These are phyloP conservation scores for Paratrimastix pyriformis DNA, from an alignment of 78 protist genomes.

Conservation along the genomic window DNA sequence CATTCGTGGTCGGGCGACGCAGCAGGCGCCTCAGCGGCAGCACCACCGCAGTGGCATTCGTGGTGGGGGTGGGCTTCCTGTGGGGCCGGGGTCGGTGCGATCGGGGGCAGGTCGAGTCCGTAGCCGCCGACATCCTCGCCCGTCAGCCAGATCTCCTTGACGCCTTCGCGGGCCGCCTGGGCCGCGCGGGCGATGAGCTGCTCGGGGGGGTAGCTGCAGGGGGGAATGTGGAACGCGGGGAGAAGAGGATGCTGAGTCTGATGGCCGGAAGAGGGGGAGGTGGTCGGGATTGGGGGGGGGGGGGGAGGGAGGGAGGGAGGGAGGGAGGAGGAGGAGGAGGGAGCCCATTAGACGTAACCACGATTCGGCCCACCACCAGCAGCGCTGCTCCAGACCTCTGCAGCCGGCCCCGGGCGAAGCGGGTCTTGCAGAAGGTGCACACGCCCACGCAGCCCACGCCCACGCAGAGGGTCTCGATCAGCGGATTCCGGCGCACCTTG, in stretches of 20 bases:
- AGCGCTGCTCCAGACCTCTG: neutral
- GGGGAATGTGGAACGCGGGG: too few relatives aligned
- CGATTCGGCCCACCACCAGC: too few relatives aligned
- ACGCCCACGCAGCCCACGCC: slow-evolving; percentile 44
- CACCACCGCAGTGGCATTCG: too few relatives aligned
- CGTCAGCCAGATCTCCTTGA: slow-evolving; percentile 56
- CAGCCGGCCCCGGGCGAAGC: slow-evolving; percentile 58
- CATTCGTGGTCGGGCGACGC: too few relatives aligned
- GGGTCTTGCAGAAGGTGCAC: slow-evolving; percentile 63
- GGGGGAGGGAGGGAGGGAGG: neutral
- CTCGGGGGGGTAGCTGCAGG: slow-evolving; percentile 6
- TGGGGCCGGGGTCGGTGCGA: neutral
- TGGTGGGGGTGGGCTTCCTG: too few relatives aligned
- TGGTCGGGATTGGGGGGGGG: neutral
- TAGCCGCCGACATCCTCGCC: slow-evolving; percentile 61
- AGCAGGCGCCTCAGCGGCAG: too few relatives aligned
- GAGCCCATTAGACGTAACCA: neutral
- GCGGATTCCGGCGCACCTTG: slow-evolving; percentile 48
- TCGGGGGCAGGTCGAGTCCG: slow-evolving; percentile 11
- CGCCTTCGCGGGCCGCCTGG: slow-evolving; percentile 30
- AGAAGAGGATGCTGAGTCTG: neutral
- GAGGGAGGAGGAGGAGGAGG: neutral
- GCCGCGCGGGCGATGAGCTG: neutral
- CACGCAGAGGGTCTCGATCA: slow-evolving; percentile 52
- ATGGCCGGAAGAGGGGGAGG: neutral